Conservation (phyloP, 2,329 filamentous ascomycete species). For the Verticillium zaregamsianum region DNA sequence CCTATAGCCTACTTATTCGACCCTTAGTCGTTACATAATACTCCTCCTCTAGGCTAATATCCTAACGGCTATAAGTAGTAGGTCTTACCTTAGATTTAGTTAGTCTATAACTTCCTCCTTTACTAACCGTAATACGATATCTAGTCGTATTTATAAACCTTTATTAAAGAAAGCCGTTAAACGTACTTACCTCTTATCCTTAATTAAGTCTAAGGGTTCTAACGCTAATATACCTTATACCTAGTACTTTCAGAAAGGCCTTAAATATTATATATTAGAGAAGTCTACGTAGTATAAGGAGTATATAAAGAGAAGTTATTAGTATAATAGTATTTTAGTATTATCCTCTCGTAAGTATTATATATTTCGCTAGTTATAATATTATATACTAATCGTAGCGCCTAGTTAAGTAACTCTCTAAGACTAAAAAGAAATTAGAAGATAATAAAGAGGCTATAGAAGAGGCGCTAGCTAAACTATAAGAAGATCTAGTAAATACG, state of each 20-base stretch:
- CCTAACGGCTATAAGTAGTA: conserved; percentile 2
- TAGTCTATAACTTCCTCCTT: not conserved
- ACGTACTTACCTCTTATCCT: not conserved
- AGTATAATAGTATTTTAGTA: not conserved
- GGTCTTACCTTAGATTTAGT: not conserved
- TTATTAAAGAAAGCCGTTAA: not conserved
- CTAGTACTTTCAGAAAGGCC: not conserved
- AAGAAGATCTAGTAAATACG: not conserved
- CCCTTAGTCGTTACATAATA: not conserved
- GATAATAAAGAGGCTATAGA: not conserved
- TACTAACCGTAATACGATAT: not conserved
- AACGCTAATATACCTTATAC: not conserved
- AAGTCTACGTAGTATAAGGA: too few species aligned
- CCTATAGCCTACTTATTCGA: not conserved
- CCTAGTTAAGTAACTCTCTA: too few species aligned
- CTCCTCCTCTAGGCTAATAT: not conserved
- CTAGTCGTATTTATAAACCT: not conserved
- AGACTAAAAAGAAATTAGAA: too few species aligned
- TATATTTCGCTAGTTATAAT: too few species aligned
- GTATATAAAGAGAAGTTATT: too few species aligned
- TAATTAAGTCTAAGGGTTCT: not conserved
- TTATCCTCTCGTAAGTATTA: not conserved
- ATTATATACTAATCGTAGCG: too few species aligned
- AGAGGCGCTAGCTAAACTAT: not conserved
- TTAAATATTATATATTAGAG: not conserved